Conservation (phyloP, 768 basidiomycete species). For the Trametopsis cervina region DNA sequence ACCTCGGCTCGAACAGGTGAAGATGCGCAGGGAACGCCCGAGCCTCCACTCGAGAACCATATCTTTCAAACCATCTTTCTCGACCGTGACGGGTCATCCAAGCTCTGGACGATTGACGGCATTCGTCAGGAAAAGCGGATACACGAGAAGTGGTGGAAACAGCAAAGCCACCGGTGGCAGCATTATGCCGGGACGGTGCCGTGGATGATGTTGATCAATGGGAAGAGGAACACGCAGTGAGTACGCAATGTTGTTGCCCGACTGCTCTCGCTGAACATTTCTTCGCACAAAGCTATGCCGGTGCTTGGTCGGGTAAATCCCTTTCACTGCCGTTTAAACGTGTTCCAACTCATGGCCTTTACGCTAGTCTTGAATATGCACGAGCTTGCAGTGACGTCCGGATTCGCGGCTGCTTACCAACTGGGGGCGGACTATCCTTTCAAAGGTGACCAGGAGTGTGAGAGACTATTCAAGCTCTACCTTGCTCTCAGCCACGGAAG, state of each 20-base stretch:
- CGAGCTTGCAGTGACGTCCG: conserved; percentile 32
- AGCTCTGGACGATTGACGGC: conserved; percentile 36
- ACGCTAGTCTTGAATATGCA: conserved; percentile 27
- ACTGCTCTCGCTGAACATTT: neutral
- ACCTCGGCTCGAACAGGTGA: conserved; percentile 13
- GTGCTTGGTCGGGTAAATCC: conserved; percentile 27
- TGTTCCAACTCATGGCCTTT: neutral
- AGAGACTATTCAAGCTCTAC: conserved; percentile 24
- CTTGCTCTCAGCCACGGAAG: conserved; percentile 22
- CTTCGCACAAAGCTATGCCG: conserved; percentile 8
- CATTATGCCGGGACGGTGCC: conserved; percentile 32
- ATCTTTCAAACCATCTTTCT: conserved; percentile 49
- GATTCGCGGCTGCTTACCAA: conserved; percentile 35
- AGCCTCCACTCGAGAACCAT: conserved; percentile 21
- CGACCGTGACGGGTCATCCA: conserved; percentile 29
- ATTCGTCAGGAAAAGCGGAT: conserved; percentile 33
- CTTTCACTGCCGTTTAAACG: neutral
- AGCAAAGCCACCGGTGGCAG: conserved; percentile 45
- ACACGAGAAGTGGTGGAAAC: conserved; percentile 46
- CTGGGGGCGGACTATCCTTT: conserved; percentile 27
- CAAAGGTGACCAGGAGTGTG: conserved; percentile 25
- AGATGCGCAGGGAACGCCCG: conserved; percentile 12
- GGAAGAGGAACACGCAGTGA: conserved; percentile 28
- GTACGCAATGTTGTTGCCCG: conserved; percentile 1
- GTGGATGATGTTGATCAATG: conserved; percentile 34